These are phyloP conservation scores for Aspergillus pseudotamarii DNA, from an alignment of 2,329 filamentous ascomycete species.

Conservation along the genomic window DNA sequence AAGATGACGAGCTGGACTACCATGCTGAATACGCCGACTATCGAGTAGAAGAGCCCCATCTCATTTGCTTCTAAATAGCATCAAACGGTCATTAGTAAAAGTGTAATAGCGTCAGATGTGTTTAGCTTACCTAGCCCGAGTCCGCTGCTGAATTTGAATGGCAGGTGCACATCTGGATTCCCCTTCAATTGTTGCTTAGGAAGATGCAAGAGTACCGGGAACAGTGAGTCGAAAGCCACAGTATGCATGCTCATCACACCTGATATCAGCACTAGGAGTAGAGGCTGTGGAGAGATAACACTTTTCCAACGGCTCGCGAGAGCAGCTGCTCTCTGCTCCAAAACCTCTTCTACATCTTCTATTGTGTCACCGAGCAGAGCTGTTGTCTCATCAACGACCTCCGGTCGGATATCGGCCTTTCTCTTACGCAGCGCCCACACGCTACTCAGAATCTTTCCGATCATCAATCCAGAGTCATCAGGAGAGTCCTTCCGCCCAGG, in stretches of 20 bases:
- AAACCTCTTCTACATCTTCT: background rate
- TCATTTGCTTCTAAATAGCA: conserved; percentile 57
- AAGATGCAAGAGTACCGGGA: conserved; percentile 87
- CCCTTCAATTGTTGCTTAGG: conserved; percentile 58
- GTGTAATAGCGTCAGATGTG: background rate
- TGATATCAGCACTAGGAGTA: conserved; percentile 75
- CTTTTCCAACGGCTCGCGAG: conserved; percentile 53
- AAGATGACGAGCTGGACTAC: conserved; percentile 85
- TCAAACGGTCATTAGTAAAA: background rate
- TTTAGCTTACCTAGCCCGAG: conserved; percentile 64
- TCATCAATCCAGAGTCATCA: conserved; percentile 80
- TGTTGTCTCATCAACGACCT: conserved; percentile 28
- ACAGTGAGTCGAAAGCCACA: conserved; percentile 81
- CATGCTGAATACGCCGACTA: conserved; percentile 78
- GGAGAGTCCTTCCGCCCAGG: conserved; percentile 66
- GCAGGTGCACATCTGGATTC: conserved; percentile 62
- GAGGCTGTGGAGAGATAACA: conserved; percentile 74
- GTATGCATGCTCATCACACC: conserved; percentile 81
- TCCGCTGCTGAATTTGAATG: conserved; percentile 80
- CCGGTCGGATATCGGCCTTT: conserved; percentile 11
- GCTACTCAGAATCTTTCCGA: conserved; percentile 68
- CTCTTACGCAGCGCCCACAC: conserved; percentile 32
- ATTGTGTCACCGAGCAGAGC: conserved; percentile 33
- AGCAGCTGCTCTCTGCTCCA: conserved; percentile 16
- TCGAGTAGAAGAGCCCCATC: conserved; percentile 83